Evolutionary conservation across 2,329 filamentous ascomycete genomes (phyloP), one percentile per base, ranked within the genome.

Genomic region (Graphium sp.): DNA sequence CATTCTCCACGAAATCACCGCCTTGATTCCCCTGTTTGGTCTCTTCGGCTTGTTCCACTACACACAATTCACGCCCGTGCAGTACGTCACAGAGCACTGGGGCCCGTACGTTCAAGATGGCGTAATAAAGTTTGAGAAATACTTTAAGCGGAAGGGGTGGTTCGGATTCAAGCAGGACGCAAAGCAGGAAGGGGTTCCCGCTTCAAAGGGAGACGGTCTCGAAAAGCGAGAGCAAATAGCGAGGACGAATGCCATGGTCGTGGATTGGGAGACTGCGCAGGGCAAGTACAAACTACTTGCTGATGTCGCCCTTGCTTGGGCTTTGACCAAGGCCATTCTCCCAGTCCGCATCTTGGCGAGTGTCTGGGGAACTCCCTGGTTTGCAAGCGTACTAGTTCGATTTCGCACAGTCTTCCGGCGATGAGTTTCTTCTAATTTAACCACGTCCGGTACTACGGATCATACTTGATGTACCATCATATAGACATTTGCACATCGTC

Each of bases 291-390:
- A 58, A 36, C 53, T 74, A n/a, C 53, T 71, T 5, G 53, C 73
- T 1, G 70, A 76, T 49, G 69, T 95, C 37, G 89, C 82, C 15
- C 77, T 89, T 13, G 85, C 89, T 5, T 98, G 89, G 58, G 79
- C 83, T 1, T 66, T 94, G 36, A 91, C 83, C 1, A 98, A 98
- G 55, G 73, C 72, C 11, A 45, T 95, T 33, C 49, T 98, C 37
- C 83, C 89, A 1, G 42, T 80, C 9, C 66, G 89, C 39, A 67
- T 98, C 35, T 56, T 76, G 16, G 52, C 71, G 6, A 93, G 85
- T 53, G 65, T 91, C 4, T 92, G 80, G 82, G 77, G 68, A 10
- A 93, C 89, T 26, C 89, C 89, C 4, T 91, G 82, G 78, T 91
- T 95, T 60, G 85, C 85, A 2, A 66, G 74, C 24, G 55, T 67